Evolutionary conservation across 225 moss, liverwort and hornwort genomes (phyloP), one percentile per base, ranked within the genome.

Genomic region (Straminergon stramineum): DNA sequence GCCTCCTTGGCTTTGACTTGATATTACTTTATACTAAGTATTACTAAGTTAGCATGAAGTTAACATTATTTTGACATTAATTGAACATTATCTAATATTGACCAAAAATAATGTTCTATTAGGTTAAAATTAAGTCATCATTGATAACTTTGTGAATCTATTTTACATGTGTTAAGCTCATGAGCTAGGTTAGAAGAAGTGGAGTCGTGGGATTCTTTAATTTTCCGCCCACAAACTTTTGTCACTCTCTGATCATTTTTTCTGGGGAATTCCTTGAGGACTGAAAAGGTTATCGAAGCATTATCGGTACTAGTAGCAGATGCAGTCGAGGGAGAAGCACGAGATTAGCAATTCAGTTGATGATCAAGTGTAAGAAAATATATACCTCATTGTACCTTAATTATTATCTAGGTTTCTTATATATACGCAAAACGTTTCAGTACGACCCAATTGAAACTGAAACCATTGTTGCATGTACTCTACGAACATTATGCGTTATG

Each of bases 251-350:
- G 61, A 67, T 67, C 60, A 26, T 28, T 39, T 84, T 61, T 13
- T 75, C 30, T 90, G 64, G 22, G 63, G 18, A 30, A 81, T 73
- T 85, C n/a, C 73, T 80, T 90, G 87, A 65, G 56, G 82, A 66
- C 68, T 64, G 66, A 48, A 45, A 81, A 95, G 97, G 92, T 91
- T 71, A 95, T 97, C 57, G 96, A 97, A 87, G 92, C 96, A 76
- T 91, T 95, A n/a, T n/a, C n/a, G n/a, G n/a, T n/a, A n/a, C n/a
- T n/a, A n/a, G n/a, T n/a, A 75, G 95, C 92, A 68, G 96, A 96
- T 89, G 94, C 95, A 61, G 94, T 96, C 56, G 96, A 97, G 91
- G 93, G 95, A 92, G 97, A 96, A 92, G 95, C 93, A 32, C 91
- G 92, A 90, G 95, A 96, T 84, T 96, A 96, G 88, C 96, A 95